Base-by-base conservation (phyloP, 257 asterid genomes). In the Datura wrightii region DNA sequence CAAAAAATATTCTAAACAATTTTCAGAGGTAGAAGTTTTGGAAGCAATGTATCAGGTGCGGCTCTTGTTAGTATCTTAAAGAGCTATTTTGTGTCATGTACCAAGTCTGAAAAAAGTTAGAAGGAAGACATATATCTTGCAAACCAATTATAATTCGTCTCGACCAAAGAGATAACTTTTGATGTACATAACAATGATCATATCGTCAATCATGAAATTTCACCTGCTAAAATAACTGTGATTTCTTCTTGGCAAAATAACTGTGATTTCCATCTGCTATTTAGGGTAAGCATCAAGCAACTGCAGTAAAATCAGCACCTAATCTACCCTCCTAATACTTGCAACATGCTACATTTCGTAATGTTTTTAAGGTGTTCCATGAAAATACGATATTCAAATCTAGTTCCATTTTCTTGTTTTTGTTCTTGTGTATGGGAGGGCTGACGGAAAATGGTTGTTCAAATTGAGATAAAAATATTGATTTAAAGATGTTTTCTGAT, bases 1-100 rank as follows among this genome's bases (percentile, higher is more conserved):
- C 83, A 86, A 79, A 60, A 89, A 69, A 55, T 86, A 76, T 69
- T 65, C 89, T 79, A 91, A 88, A 82, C 82, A 88, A 85, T 93
- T 85, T 80, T 88, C 93, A 0, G 98, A 93, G 86, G 88, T 84
- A 48, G 95, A 93, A 87, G 92, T 91, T 82, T 84, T 96, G 86
- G 92, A 89, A 56, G 93, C 91, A 79, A 87, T 93, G 97, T 90
- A 94, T 90, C 98, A 96, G 98, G 99, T 96, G 84, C 58, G 41
- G 39, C 44, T 14, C 37, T 42, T 36, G 37, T 5, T 19, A 4
- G 58, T 79, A 79, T 48, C 54, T 0, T 46, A 65, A 65, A 31
- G 79, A 34, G 36, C 52, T 82, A n/a, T 55, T 63, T 82, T 65
- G n/a, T 65, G 66, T 46, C 44, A 65, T 82, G 66, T 55, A 31